These are phyloP conservation scores for Ramaria rubella DNA, from an alignment of 768 basidiomycete genomes.

Conservation along the genomic window DNA sequence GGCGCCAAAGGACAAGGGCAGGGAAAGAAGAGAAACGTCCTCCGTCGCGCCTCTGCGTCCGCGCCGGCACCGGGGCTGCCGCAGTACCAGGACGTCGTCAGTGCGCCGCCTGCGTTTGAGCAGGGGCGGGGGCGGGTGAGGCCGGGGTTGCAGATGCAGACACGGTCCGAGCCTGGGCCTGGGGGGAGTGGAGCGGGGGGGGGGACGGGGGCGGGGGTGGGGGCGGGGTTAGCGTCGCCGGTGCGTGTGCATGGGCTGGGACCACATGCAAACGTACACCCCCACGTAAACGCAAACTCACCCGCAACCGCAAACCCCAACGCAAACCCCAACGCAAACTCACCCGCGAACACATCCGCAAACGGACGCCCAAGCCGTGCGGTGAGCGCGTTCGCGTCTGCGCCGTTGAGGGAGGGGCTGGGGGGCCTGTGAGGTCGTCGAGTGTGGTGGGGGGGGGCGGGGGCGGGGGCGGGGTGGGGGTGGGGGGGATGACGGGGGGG, in stretches of 20 bases:
- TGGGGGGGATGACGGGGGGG: too few relatives aligned
- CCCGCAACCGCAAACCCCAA: background rate
- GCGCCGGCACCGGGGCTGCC: background rate
- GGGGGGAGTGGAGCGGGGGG: too few relatives aligned
- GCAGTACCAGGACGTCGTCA: background rate
- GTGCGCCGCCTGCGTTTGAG: background rate
- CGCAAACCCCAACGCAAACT: background rate
- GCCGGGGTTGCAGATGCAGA: too few relatives aligned
- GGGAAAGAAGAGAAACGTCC: too few relatives aligned
- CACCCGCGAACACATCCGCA: background rate
- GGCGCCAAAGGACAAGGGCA: too few relatives aligned
- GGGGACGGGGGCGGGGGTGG: too few relatives aligned
- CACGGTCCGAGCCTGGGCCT: too few relatives aligned
- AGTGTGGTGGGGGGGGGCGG: background rate
- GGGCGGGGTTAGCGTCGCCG: too few relatives aligned
- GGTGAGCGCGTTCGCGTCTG: background rate
- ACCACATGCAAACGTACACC: too few relatives aligned
- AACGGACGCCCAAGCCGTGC: background rate
- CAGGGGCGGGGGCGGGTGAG: background rate
- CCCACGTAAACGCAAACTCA: too few relatives aligned
- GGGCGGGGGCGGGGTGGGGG: background rate
- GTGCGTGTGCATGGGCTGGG: too few relatives aligned
- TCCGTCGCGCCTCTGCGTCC: too few relatives aligned
- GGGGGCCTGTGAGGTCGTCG: background rate
- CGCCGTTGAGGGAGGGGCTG: background rate